Base-by-base conservation (phyloP, 2,329 filamentous ascomycete species). In the Fusarium dimerum region DNA sequence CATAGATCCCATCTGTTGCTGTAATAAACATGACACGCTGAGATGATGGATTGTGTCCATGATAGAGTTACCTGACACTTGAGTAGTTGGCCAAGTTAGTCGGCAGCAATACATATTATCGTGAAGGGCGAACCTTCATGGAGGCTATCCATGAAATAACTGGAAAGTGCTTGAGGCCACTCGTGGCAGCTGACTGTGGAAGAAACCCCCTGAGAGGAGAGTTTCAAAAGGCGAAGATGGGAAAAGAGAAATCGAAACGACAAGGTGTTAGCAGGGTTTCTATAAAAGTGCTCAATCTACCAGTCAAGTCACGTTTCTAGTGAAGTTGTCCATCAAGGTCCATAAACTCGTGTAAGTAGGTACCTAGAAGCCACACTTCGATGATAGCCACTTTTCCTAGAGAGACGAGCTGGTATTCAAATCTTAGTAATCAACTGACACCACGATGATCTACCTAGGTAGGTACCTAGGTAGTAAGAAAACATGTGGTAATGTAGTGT, bases 251-350 rank as follows among this genome's bases (percentile, higher is more conserved):
- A 48, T 26, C 7, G 20, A 26, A 26, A 5, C 7, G 7, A 26
- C 7, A 26, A 7, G 7, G 20, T 26, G 20, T 26, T 26, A 48
- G 47, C 44, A 45, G 47, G 32, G 18, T 15, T 18, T 38, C 15
- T 45, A 32, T 43, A 53, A 50, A 34, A 20, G 40, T 13, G 47
- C 18, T 9, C 32, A 48, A 16, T 50, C 48, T 45, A 55, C 51
- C 34, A 46, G 16, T 32, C 39, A 43, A 44, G 32, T 42, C 40
- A 52, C 50, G 42, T 48, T 36, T 38, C 16, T 26, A 20, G 40
- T 51, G 44, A 40, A 40, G 3, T 45, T 65, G 56, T 56, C 67
- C 63, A 69, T 69, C 67, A 70, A 68, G 67, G 67, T 68, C 54
- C 53, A 43, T 51, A 34, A 36, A 36, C 32, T 36, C 18, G 17